Percentiles rank a stretch among this genome's conserved stretches.
phyloP scores from a whole-genome alignment of 768 basidiomycete genomes.

The Lentinula boryana region DNA sequence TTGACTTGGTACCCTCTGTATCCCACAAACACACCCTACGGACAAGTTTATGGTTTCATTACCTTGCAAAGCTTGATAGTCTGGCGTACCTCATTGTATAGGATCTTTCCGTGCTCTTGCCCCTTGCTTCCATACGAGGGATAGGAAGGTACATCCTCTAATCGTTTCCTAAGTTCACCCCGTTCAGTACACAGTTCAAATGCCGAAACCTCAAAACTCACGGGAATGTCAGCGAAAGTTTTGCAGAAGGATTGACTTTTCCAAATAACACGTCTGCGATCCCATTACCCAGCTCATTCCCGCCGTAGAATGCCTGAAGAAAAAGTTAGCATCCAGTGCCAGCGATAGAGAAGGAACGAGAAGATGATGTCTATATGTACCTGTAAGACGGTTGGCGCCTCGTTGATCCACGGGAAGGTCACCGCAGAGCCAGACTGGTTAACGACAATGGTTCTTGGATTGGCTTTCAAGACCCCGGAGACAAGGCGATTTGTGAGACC shows the following conservation, averaged over 20 bases:
- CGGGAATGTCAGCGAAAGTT: slow-evolving; percentile 52
- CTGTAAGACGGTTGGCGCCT: slow-evolving; percentile 29
- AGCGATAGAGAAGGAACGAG: slow-evolving; percentile 6
- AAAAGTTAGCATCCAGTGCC: not conserved
- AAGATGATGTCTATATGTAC: slow-evolving; percentile 13
- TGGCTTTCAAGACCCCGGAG: slow-evolving; percentile 37
- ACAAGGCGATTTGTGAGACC: slow-evolving; percentile 48
- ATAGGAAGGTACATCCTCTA: slow-evolving; percentile 49
- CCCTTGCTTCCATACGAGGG: slow-evolving; percentile 37
- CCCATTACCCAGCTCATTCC: slow-evolving; percentile 51
- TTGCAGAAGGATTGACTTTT: slow-evolving; percentile 52
- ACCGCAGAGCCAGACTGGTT: slow-evolving; percentile 53
- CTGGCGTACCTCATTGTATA: slow-evolving; percentile 37
- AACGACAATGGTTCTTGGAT: slow-evolving; percentile 49
- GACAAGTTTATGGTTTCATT: not conserved
- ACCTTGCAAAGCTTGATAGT: slow-evolving; percentile 1
- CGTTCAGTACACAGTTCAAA: not conserved
- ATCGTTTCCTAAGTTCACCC: slow-evolving; percentile 26
- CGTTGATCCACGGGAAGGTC: slow-evolving; percentile 49
- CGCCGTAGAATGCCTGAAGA: slow-evolving; percentile 43
- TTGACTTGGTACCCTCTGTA: slow-evolving; percentile 46
- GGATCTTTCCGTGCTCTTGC: slow-evolving; percentile 36
- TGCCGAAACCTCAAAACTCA: slow-evolving; percentile 16
- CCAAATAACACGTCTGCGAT: slow-evolving; percentile 58
- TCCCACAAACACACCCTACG: slow-evolving; percentile 43